Conservation (phyloP, 164 flowering plant genomes). For the Buxus sempervirens region DNA sequence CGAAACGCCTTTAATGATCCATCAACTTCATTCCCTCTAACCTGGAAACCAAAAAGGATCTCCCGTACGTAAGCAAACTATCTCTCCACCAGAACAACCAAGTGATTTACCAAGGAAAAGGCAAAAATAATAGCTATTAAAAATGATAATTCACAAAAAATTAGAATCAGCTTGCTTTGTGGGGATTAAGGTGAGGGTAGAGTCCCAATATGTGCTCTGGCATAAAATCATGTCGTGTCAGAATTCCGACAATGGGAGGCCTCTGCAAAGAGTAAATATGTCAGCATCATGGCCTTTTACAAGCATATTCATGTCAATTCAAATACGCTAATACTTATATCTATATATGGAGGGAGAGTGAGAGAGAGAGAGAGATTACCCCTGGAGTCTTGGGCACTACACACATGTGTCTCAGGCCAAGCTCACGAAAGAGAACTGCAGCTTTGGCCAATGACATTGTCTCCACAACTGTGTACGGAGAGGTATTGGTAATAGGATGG, state of each 20-base stretch:
- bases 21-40: too few relatives aligned
- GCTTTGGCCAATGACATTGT: slow-evolving; percentile 98
- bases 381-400: slow-evolving; percentile 77
- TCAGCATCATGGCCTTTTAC: neutral
- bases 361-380: neutral
- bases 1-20: too few relatives aligned
- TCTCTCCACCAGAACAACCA: too few relatives aligned
- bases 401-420: slow-evolving; percentile 81
- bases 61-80: too few relatives aligned
- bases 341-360: too few relatives aligned
- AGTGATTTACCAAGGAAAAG: too few relatives aligned
- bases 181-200: slow-evolving; percentile 42
- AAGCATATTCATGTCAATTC: too few relatives aligned
- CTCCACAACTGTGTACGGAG: slow-evolving; percentile 89
- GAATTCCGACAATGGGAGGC: slow-evolving; percentile 78
- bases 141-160: too few relatives aligned
- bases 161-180: too few relatives aligned
- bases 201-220: slow-evolving; percentile 72
- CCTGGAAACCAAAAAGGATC: too few relatives aligned
- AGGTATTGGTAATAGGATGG: slow-evolving; percentile 84
- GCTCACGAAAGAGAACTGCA: slow-evolving; percentile 67
- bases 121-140: too few relatives aligned
- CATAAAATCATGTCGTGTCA: slow-evolving; percentile 92
- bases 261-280: slow-evolving; percentile 50
- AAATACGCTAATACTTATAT: neutral